Base-by-base conservation (phyloP, 2,329 filamentous ascomycete species). In the Immersiporthe knoxdaviesiana region DNA sequence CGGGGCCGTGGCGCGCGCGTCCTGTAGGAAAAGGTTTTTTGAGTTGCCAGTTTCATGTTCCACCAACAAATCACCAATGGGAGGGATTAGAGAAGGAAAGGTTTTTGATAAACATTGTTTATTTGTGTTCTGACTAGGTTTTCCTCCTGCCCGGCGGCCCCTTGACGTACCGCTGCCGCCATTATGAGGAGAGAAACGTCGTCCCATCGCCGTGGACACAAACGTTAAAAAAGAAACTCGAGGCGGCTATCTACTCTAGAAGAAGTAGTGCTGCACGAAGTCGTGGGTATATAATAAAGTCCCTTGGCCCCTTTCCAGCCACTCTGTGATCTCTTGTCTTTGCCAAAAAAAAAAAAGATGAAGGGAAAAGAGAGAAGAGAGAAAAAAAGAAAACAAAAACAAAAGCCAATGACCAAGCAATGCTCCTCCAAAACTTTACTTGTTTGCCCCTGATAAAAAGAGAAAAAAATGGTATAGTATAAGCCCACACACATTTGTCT, bases 1-100 rank as follows among this genome's bases (percentile, higher is more conserved):
- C 18, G 47, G 14, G 52, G 32, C 37, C 39, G 32, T 68, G 66
- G 69, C 69, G 69, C 69, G 69, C 69, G 69, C 69, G 69, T 70
- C 66, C n/a, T 70, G 68, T 32, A 47, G 32, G 8, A 12, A 30
- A 27, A 16, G n/a, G n/a, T n/a, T n/a, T n/a, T n/a, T 24, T 32
- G 54, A 61, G 18, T 47, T 47, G 21, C 30, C 41, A 65, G 65
- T 67, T 67, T 67, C 65, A 67, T 24, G 14, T 52, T 18, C 16
- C 27, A 21, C 24, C 35, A 39, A 8, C 62, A 62, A 12, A 60
- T 27, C 52, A 58, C 69, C 63, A 70, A 66, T 70, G 16, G 58
- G 37, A 54, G 47, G 37, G 37, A n/a, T 47, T 21, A 8, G 27
- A 18, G 2, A 2, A 27, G 41, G n/a, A 12, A n/a, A n/a, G n/a